These are phyloP conservation scores for Oldenlandia corymbosa DNA, from an alignment of 257 asterid genomes.

Conservation along the genomic window DNA sequence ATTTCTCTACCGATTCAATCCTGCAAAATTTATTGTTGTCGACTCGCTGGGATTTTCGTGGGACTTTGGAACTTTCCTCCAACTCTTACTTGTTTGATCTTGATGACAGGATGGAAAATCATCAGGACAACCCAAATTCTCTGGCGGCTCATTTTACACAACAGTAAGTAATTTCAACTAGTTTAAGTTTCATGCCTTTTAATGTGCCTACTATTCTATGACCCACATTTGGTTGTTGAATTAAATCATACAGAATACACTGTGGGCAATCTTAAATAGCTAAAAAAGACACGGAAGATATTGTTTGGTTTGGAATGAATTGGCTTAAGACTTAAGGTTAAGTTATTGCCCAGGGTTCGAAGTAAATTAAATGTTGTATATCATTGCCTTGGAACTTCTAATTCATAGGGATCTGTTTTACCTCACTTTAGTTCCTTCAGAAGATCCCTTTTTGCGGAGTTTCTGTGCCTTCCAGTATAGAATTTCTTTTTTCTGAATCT, in stretches of 20 bases:
- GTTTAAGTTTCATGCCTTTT: neutral
- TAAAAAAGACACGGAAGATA: neutral
- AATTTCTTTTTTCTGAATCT: neutral
- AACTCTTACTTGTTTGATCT: conserved; percentile 11
- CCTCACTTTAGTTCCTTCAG: neutral
- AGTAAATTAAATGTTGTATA: too few species aligned
- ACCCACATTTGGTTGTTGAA: neutral
- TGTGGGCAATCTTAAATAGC: neutral
- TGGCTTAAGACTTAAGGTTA: neutral
- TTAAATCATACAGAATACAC: neutral
- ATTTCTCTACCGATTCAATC: too few species aligned
- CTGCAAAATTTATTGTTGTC: neutral
- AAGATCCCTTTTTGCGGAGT: neutral
- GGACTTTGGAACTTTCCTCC: neutral
- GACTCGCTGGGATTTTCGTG: too few species aligned
- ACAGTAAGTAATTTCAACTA: conserved; percentile 41
- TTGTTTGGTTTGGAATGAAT: neutral
- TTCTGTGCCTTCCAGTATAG: neutral
- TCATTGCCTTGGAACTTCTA: neutral
- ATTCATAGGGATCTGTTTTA: neutral
- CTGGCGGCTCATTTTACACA: conserved; percentile 68
- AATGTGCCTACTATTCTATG: neutral
- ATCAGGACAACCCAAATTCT: conserved; percentile 45
- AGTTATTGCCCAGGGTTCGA: too few species aligned
- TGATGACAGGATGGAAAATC: conserved; percentile 46